Evolutionary conservation across 495 filamentous ascomycete genomes (phyloP).

Genomic region (Geoglossum glabrum): DNA sequence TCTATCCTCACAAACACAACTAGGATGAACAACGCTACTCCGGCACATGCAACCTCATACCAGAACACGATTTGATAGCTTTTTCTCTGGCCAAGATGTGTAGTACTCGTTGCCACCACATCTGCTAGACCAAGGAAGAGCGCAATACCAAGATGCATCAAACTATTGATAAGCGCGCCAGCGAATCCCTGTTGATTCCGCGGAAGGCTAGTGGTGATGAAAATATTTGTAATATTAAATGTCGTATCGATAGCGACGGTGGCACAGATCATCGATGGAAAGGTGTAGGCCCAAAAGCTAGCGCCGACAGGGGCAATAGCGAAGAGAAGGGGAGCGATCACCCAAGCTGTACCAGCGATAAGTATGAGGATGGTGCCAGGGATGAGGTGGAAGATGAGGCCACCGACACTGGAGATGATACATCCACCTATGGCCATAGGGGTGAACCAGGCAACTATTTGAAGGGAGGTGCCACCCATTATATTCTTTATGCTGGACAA

Average conservation of each 20-base stretch:
- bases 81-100: too few relatives aligned
- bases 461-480: conserved; percentile 43
- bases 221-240: conserved; percentile 69
- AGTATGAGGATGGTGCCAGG: conserved; percentile 50
- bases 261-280: conserved; percentile 64
- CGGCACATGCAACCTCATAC: too few relatives aligned
- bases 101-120: conserved; percentile 18
- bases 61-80: too few relatives aligned
- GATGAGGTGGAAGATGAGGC: conserved; percentile 56
- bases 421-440: conserved; percentile 62
- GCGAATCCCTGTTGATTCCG: conserved; percentile 52
- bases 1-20: too few relatives aligned
- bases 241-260: conserved; percentile 72
- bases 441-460: conserved; percentile 57
- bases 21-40: too few relatives aligned
- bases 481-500: conserved; percentile 37
- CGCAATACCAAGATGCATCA: conserved; percentile 64
- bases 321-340: conserved; percentile 47
- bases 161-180: conserved; percentile 45
- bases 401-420: conserved; percentile 48
- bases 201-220: conserved; percentile 59
- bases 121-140: conserved; percentile 64
- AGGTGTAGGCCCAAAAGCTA: conserved; percentile 52
- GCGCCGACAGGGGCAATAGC: conserved; percentile 43
- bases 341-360: conserved; percentile 43